phyloP scores from a whole-genome alignment of 305 asterid species.

The Ajuga reptans region DNA sequence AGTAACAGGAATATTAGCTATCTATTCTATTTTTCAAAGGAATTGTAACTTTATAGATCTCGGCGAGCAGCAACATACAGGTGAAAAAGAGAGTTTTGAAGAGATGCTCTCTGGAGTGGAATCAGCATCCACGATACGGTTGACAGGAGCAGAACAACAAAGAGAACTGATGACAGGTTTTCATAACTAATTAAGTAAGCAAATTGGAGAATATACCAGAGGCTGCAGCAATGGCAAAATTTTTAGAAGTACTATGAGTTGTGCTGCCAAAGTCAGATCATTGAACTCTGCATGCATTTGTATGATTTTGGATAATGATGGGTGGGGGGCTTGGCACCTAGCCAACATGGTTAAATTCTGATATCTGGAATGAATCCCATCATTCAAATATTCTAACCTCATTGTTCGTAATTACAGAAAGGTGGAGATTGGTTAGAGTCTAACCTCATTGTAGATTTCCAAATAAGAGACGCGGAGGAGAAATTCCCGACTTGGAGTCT shows the following conservation, averaged over 20 bases:
- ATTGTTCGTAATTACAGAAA: constrained; percentile 11
- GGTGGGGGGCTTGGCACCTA: not conserved
- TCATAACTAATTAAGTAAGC: constrained; percentile 6
- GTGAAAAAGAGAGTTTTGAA: not conserved
- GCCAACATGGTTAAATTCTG: constrained; percentile 13
- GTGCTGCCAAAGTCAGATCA: constrained; percentile 8
- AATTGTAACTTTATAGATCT: not conserved
- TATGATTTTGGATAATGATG: constrained; percentile 15
- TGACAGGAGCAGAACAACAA: constrained; percentile 10
- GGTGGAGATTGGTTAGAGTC: constrained; percentile 26
- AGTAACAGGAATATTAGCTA: constrained; percentile 1
- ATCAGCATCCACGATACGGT: constrained; percentile 4
- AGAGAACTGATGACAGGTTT: constrained; percentile 7
- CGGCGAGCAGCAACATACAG: not conserved
- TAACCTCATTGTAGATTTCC: constrained; percentile 98
- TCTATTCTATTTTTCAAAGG: not conserved
- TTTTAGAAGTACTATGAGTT: constrained; percentile 18
- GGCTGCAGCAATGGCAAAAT: constrained; percentile 4
- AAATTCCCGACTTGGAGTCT: constrained; percentile 97
- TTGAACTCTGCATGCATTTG: not conserved
- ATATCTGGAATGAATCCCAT: constrained; percentile 1
- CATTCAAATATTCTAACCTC: not conserved
- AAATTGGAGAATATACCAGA: not conserved
- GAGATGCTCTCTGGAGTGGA: constrained; percentile 10
- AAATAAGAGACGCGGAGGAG: constrained; percentile 93